Evolutionary conservation across 73 alveolate genomes (phyloP).

Genomic region (Paraurostyla sp.): DNA sequence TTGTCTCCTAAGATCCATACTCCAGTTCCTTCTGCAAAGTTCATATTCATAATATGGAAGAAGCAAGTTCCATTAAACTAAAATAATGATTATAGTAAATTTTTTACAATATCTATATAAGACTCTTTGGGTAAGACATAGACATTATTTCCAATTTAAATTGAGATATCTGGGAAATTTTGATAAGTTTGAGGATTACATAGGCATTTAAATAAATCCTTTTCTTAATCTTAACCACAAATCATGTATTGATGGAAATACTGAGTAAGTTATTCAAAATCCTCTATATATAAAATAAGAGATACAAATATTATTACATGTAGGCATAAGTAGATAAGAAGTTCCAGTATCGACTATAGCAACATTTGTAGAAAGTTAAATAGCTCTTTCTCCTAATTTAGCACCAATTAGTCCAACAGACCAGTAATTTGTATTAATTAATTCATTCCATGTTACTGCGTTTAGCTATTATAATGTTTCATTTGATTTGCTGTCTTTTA

Average conservation of each 20-base stretch:
- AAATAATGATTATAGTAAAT: background rate
- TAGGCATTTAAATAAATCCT: background rate
- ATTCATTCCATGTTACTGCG: slow-evolving; percentile 62
- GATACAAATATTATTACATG: background rate
- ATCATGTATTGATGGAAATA: background rate
- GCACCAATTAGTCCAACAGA: slow-evolving; percentile 10
- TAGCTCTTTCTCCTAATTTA: background rate
- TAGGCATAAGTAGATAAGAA: slow-evolving; percentile 42
- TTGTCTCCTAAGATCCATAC: slow-evolving; percentile 71
- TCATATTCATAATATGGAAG: slow-evolving; percentile 46
- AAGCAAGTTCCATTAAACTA: slow-evolving; percentile 39
- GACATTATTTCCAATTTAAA: slow-evolving; percentile 55
- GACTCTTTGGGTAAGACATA: slow-evolving; percentile 34
- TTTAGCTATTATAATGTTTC: background rate
- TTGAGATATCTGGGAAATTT: slow-evolving; percentile 10
- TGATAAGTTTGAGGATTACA: slow-evolving; percentile 43
- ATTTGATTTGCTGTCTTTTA: background rate
- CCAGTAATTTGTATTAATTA: slow-evolving; percentile 55
- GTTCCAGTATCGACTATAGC: slow-evolving; percentile 74
- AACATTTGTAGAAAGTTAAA: slow-evolving; percentile 3
- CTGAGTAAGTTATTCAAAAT: slow-evolving; percentile 16
- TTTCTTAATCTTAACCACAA: slow-evolving; percentile 18
- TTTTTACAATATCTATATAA: slow-evolving; percentile 4
- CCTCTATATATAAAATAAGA: background rate
- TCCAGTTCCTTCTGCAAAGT: slow-evolving; percentile 28